phyloP scores from a whole-genome alignment of 2,329 filamentous ascomycete genomes.

The Coniochaeta hoffmannii region DNA sequence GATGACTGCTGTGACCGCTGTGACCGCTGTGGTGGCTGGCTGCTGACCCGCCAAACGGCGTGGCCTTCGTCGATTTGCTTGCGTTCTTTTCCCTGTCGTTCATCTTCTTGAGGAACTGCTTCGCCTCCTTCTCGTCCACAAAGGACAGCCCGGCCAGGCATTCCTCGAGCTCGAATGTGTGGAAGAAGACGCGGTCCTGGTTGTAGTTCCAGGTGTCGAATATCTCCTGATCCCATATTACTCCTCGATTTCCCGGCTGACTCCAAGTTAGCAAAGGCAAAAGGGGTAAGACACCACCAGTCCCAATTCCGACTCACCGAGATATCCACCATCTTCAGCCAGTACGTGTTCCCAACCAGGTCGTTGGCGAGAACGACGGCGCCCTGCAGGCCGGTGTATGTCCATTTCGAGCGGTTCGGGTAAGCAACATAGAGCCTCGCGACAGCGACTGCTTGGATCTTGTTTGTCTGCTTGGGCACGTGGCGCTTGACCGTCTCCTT shows the following conservation, averaged over 20 bases:
- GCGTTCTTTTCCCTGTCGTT: conserved; percentile 93
- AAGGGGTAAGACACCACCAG: neutral
- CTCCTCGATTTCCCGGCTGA: conserved; percentile 69
- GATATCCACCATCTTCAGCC: conserved; percentile 95
- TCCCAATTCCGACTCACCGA: conserved; percentile 54
- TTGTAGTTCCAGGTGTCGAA: conserved; percentile 94
- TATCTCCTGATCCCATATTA: conserved; percentile 96
- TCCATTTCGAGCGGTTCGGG: conserved; percentile 81
- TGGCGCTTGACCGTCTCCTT: conserved; percentile 94
- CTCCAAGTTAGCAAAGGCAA: conserved; percentile 12
- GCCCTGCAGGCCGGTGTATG: conserved; percentile 86
- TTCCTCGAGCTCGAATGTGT: conserved; percentile 92
- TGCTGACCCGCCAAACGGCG: conserved; percentile 57
- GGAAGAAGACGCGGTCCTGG: conserved; percentile 95
- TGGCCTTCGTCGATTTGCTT: conserved; percentile 75
- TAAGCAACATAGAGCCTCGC: conserved; percentile 90
- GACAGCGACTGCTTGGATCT: conserved; percentile 93
- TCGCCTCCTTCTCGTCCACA: conserved; percentile 94
- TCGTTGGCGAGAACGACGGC: conserved; percentile 90
- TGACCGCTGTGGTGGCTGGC: conserved; percentile 28
- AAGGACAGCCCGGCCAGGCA: conserved; percentile 89
- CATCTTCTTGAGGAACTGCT: conserved; percentile 96
- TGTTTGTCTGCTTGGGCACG: conserved; percentile 90
- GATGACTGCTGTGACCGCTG: conserved; percentile 28
- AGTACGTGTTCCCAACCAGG: conserved; percentile 89